A percentile compares a stretch with the other conserved stretches of the same genome.
These are phyloP conservation scores for Setaria viridis DNA, from an alignment of 202 grass and related monocot species.

Conservation along the genomic window DNA sequence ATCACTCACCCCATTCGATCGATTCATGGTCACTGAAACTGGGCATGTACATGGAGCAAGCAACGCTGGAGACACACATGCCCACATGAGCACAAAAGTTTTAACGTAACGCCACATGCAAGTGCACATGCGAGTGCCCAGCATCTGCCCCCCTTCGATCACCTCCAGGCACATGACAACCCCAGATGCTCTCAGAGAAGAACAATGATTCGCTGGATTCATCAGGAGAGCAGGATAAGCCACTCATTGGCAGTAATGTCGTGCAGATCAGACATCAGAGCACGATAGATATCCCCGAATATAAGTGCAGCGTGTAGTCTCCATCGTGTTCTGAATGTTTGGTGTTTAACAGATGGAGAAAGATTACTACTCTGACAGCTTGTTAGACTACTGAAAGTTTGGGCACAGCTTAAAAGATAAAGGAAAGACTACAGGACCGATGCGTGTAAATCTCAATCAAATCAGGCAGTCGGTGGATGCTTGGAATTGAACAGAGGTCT, in stretches of 20 bases:
- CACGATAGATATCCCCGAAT: neutral
- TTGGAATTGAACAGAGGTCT: neutral
- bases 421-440: neutral
- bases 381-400: neutral
- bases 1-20: neutral
- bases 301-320: neutral
- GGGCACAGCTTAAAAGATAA: neutral
- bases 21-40: neutral
- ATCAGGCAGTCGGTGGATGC: constrained; percentile 20
- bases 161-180: constrained; percentile 42
- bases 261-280: neutral
- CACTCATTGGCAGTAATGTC: neutral
- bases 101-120: constrained; percentile 27
- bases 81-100: constrained; percentile 7
- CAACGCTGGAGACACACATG: constrained; percentile 34
- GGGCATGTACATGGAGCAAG: neutral
- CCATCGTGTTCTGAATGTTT: constrained; percentile 5
- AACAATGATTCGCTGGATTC: constrained; percentile 10
- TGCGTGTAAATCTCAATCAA: no score
- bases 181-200: constrained; percentile 4
- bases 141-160: constrained; percentile 17
- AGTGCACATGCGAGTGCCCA: constrained; percentile 47
- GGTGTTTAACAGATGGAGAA: neutral
- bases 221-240: neutral
- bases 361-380: neutral